Percentiles rank a stretch among this genome's conserved stretches.
phyloP scores from a whole-genome alignment of 2,329 filamentous ascomycete genomes.

The Diaporthe citrichinensis region DNA sequence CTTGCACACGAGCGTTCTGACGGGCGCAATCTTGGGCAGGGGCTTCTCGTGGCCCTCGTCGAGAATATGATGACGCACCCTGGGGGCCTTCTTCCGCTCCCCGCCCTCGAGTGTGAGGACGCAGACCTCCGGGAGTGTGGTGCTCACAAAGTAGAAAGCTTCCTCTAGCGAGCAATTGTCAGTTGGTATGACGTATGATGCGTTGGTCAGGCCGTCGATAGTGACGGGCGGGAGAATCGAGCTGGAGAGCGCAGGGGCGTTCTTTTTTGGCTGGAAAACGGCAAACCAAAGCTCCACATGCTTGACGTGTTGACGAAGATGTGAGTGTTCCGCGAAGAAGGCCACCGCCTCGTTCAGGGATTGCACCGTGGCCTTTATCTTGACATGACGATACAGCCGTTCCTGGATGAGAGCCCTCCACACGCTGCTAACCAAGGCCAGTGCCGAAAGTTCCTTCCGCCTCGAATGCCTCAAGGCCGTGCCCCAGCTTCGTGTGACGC shows the following conservation, averaged over 20 bases:
- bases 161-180: constrained; percentile 80
- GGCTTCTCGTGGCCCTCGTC: constrained; percentile 37
- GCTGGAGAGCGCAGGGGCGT: constrained; percentile 58
- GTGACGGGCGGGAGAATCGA: constrained; percentile 67
- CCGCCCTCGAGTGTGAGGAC: constrained; percentile 83
- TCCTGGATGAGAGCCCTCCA: constrained; percentile 80
- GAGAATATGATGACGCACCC: constrained; percentile 70
- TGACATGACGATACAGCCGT: constrained; percentile 81
- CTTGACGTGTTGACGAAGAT: constrained; percentile 75
- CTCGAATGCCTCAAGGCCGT: constrained; percentile 77
- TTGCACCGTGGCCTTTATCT: constrained; percentile 78
- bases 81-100: constrained; percentile 81
- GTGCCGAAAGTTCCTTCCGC: constrained; percentile 75
- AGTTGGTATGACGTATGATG: constrained; percentile 70
- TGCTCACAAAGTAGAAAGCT: constrained; percentile 74
- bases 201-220: constrained; percentile 68
- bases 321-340: constrained; percentile 72
- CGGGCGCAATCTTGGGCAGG: constrained; percentile 61
- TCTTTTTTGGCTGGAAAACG: constrained; percentile 74
- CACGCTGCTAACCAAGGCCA: constrained; percentile 73
- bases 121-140: constrained; percentile 71
- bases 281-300: constrained; percentile 86
- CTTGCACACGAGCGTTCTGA: constrained; percentile 79
- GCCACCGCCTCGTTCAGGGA: constrained; percentile 70
- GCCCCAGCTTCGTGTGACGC: constrained; percentile 71